Base-by-base conservation (phyloP, 1,284 basidiomycete species). In the Gastroboletus turbinatus region DNA sequence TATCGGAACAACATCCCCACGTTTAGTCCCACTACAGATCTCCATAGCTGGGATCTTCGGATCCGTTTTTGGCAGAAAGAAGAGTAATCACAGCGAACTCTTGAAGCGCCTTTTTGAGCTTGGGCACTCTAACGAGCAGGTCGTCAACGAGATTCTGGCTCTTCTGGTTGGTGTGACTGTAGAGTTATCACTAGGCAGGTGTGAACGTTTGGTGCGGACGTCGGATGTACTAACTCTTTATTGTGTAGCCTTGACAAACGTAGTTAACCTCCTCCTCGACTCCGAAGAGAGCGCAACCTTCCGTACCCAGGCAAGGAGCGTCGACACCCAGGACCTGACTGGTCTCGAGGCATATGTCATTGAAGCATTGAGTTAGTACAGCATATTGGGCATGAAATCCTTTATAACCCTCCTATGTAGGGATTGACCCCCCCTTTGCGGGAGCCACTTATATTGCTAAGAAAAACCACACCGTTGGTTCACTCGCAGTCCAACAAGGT, bases 71-170 rank as follows among this genome's bases (percentile, higher is more conserved):
- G 75, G 79, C 50, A 67, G 70, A n/a, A 82, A 78, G 67, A 82
- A 78, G 65, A 67, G 61, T 16, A 74, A 76, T 29, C 76, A 80
- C 39, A 75, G 80, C 33, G 78, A 81, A 33, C 68, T 90, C 43
- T 75, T 83, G 56, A 80, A 82, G 61, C 78, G 80, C 7, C 73
- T 92, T 27, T 74, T 79, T 35, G 78, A 76, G 19, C 70, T 84
- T 25, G 83, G 83, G 4, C 77, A 78, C 44, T 78, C 82, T 5
- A 73, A 75, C 2, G 84, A 88, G 50, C 79, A 85, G 52, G 73
- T 88, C 16, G 79, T 84, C 10, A 90, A 90, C 64, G 81, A 81
- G 30, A 75, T 91, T 42, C 69, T 92, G 33, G 87, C 88, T n/a
- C 70, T 92, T 30, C 74, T 90, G 71, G 80, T 91, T 52, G 81